Evolutionary conservation across 2,329 filamentous ascomycete species (phyloP).

Genomic region (Ustilaginoidea virens): DNA sequence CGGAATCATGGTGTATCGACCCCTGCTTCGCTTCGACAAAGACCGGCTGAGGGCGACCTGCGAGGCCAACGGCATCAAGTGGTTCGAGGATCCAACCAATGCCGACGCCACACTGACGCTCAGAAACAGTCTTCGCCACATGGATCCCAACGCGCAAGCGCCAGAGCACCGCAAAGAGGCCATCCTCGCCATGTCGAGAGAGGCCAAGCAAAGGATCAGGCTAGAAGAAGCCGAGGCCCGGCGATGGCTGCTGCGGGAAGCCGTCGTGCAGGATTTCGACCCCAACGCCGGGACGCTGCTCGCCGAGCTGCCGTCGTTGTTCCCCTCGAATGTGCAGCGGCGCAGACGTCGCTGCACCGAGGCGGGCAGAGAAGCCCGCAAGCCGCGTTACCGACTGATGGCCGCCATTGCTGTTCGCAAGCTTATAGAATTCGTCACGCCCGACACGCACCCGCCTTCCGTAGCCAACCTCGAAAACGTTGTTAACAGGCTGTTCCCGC

Average conservation of each 20-base stretch:
- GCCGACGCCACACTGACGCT: constrained; percentile 57
- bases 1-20: constrained; percentile 52
- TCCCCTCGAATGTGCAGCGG: background rate
- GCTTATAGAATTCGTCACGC: constrained; percentile 34
- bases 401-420: constrained; percentile 31
- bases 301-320: constrained; percentile 26
- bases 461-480: constrained; percentile 27
- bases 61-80: constrained; percentile 46
- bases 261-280: constrained; percentile 30
- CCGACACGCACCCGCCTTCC: constrained; percentile 27
- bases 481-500: constrained; percentile 33
- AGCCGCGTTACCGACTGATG: constrained; percentile 23
- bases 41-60: constrained; percentile 62
- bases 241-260: constrained; percentile 32
- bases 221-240: constrained; percentile 36
- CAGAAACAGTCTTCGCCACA: constrained; percentile 64
- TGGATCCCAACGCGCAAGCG: constrained; percentile 48
- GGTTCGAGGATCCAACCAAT: constrained; percentile 82
- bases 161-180: constrained; percentile 49
- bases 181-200: constrained; percentile 44
- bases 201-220: constrained; percentile 28
- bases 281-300: constrained; percentile 31
- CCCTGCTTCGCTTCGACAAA: constrained; percentile 58
- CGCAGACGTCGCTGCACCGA: constrained; percentile 9
- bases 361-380: constrained; percentile 12